Evolutionary conservation across 805 yeast genomes (phyloP).

Genomic region (Dipodascus albidus): DNA sequence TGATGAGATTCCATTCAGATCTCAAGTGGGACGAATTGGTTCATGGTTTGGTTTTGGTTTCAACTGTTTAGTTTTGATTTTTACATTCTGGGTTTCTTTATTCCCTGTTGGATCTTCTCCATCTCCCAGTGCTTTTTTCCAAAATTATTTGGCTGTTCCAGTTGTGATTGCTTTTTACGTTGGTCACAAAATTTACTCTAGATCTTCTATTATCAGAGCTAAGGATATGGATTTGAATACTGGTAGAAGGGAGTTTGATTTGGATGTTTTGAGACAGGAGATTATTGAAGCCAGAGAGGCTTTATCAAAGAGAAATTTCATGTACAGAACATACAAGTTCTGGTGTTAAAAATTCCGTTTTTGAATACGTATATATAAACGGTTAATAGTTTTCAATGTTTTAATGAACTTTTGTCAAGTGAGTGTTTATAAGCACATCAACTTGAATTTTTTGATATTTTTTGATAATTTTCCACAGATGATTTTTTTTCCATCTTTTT

Average conservation of each 20-base stretch:
- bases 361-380: background rate
- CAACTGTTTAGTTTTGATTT: constrained; percentile 49
- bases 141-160: constrained; percentile 37
- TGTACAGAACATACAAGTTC: constrained; percentile 31
- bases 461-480: too few species aligned
- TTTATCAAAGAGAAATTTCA: constrained; percentile 34
- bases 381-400: background rate
- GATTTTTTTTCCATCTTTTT: too few species aligned
- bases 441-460: too few species aligned
- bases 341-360: constrained; percentile 38
- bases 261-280: constrained; percentile 41
- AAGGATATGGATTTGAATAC: constrained; percentile 47
- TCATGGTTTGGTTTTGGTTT: constrained; percentile 50
- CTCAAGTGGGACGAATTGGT: constrained; percentile 61
- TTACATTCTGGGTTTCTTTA: constrained; percentile 75
- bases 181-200: constrained; percentile 37
- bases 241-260: constrained; percentile 48
- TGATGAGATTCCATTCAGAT: constrained; percentile 53
- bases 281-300: constrained; percentile 41
- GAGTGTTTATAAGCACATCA: too few species aligned
- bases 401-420: background rate
- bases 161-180: constrained; percentile 32
- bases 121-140: constrained; percentile 32
- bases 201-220: constrained; percentile 33
- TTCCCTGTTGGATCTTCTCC: constrained; percentile 47